Percentiles rank a stretch among this genome's conserved stretches.
phyloP scores from a whole-genome alignment of 2,329 filamentous ascomycete species.

The Ceratocystis eucalypticola region DNA sequence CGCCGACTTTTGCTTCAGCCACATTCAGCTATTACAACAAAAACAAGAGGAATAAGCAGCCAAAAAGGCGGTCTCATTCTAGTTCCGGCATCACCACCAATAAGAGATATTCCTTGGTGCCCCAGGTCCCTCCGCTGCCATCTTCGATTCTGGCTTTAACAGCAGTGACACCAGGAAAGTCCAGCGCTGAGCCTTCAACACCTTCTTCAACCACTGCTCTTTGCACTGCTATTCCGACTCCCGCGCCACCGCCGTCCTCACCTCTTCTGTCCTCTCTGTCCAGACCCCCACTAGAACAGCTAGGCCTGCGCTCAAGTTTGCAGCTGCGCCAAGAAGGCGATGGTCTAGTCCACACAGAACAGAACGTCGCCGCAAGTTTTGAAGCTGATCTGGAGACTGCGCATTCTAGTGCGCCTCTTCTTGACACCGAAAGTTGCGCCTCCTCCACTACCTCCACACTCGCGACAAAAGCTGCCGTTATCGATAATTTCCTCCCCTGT shows the following conservation, averaged over 20 bases:
- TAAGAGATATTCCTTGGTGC: not conserved
- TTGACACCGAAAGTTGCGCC: not conserved
- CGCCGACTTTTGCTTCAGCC: constrained; percentile 7
- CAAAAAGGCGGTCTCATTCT: not conserved
- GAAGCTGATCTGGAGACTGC: constrained; percentile 10
- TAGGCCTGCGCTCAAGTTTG: not conserved
- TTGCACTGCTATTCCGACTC: not conserved
- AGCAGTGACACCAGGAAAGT: not conserved
- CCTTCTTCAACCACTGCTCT: not conserved
- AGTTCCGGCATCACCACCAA: not conserved
- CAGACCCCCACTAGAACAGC: not conserved
- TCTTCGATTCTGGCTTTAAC: not conserved
- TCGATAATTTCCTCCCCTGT: not conserved
- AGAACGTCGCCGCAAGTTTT: not conserved
- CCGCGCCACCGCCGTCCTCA: not conserved
- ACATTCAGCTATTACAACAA: constrained; percentile 5
- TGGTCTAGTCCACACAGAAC: not conserved
- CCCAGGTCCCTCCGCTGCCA: constrained; percentile 7
- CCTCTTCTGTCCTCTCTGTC: not conserved
- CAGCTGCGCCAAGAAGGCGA: not conserved
- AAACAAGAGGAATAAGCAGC: not conserved
- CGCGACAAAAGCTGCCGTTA: not conserved
- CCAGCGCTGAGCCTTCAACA: not conserved
- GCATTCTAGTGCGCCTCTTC: not conserved
- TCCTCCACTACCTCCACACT: not conserved